Evolutionary conservation across 2,329 filamentous ascomycete genomes (phyloP).

Genomic region (Macrophomina pseudophaseolina): DNA sequence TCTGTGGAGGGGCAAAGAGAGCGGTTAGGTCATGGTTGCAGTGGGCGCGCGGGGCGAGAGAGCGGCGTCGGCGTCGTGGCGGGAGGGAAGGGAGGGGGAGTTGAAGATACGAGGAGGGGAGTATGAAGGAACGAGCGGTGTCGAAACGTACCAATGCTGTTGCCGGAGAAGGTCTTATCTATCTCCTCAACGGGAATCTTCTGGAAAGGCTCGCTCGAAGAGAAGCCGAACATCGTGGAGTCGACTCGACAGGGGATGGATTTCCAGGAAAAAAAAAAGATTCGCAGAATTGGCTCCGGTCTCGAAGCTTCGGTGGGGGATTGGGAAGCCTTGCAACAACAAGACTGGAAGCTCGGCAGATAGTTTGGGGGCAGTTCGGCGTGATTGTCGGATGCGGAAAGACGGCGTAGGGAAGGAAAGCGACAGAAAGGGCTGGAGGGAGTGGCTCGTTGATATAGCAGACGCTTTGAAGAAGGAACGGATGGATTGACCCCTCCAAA

Average conservation of each 20-base stretch:
- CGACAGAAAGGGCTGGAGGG: not conserved
- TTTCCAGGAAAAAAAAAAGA: not conserved
- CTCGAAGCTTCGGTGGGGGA: not conserved
- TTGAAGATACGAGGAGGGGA: not conserved
- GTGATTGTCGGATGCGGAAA: not conserved
- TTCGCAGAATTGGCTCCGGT: not conserved
- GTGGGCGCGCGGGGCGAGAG: not conserved
- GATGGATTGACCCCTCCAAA: not conserved
- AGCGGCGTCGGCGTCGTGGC: not conserved
- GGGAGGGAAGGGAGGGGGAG: not conserved
- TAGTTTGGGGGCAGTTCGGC: not conserved
- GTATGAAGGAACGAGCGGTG: not conserved
- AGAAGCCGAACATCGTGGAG: conserved; percentile 22
- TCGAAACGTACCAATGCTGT: conserved; percentile 16
- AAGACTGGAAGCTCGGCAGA: too few species aligned
- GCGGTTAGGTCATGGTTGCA: conserved; percentile 1
- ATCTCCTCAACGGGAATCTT: conserved; percentile 14
- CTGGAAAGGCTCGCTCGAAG: conserved; percentile 1
- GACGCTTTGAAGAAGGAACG: not conserved
- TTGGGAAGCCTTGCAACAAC: not conserved
- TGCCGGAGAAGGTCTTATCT: conserved; percentile 23
- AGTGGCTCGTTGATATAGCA: not conserved
- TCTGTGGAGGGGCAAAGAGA: conserved; percentile 41
- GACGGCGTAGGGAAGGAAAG: not conserved
- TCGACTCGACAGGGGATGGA: not conserved